A percentile compares a stretch with the other conserved stretches of the same genome.
Evolutionary conservation across 805 yeast genomes (phyloP).

Genomic region (Barnettozyma wickerhamii): DNA sequence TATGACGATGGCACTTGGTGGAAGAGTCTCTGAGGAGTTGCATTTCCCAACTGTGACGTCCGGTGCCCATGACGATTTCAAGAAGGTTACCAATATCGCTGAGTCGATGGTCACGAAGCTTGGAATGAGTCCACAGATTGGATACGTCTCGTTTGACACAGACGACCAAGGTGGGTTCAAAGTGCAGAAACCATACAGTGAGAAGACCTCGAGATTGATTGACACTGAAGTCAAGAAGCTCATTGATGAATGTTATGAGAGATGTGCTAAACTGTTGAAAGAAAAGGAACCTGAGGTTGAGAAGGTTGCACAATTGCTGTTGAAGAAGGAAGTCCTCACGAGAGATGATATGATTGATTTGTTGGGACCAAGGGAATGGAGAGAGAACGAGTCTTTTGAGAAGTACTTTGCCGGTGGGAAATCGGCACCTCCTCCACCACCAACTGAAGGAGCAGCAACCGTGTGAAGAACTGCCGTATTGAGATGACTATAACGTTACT

Average conservation of each 20-base stretch:
- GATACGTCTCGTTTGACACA: conserved; percentile 54
- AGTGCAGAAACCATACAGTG: conserved; percentile 63
- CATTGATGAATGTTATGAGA: conserved; percentile 58
- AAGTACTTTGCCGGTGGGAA: conserved; percentile 54
- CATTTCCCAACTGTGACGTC: conserved; percentile 85
- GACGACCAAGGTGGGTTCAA: conserved; percentile 49
- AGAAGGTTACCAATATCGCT: conserved; percentile 86
- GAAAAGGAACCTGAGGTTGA: conserved; percentile 60
- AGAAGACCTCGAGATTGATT: conserved; percentile 60
- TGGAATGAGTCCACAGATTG: conserved; percentile 85
- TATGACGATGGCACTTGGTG: conserved; percentile 94
- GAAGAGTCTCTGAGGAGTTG: conserved; percentile 86
- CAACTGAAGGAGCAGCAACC: conserved; percentile 4
- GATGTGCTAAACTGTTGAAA: conserved; percentile 52
- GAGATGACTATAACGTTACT: too few species aligned
- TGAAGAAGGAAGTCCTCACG: conserved; percentile 71
- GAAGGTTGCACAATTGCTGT: conserved; percentile 69
- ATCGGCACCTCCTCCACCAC: conserved; percentile 20
- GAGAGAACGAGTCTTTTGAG: conserved; percentile 82
- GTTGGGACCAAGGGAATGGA: conserved; percentile 75
- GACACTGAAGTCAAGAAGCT: conserved; percentile 67
- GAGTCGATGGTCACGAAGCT: conserved; percentile 82
- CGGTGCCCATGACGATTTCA: conserved; percentile 92
- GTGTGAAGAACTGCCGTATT: neutral
- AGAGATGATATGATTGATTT: conserved; percentile 76